Conservation (phyloP, 2,329 filamentous ascomycete genomes). For the Hymenoscyphus repandus region DNA sequence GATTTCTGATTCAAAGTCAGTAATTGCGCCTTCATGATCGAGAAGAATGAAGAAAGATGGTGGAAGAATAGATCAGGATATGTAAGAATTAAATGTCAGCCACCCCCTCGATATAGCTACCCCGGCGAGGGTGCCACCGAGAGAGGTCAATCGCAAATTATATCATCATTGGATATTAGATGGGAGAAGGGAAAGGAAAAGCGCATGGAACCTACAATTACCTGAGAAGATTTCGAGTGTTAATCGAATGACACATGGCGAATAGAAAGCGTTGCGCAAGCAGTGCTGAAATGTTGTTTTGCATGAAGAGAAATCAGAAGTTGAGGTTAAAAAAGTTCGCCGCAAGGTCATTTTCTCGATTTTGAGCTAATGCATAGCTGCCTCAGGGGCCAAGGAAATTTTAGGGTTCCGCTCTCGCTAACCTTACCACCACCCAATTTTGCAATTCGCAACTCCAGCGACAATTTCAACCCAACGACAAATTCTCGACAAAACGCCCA, state of each 20-base stretch:
- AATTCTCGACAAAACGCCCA: slow-evolving; percentile 28
- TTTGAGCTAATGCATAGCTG: slow-evolving; percentile 15
- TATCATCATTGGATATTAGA: slow-evolving; percentile 65
- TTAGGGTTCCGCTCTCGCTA: slow-evolving; percentile 18
- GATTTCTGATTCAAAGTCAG: slow-evolving; percentile 16
- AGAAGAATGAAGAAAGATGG: neutral
- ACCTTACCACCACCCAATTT: slow-evolving; percentile 14
- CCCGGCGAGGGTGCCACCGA: slow-evolving; percentile 87
- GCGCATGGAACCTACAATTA: slow-evolving; percentile 7
- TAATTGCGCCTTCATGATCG: neutral
- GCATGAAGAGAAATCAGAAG: neutral
- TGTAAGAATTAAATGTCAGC: slow-evolving; percentile 97
- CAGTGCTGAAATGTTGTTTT: neutral
- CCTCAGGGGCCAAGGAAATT: slow-evolving; percentile 8
- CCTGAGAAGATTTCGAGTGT: neutral
- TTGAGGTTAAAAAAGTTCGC: neutral
- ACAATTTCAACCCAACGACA: slow-evolving; percentile 23
- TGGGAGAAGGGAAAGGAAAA: slow-evolving; percentile 12
- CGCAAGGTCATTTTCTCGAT: slow-evolving; percentile 5
- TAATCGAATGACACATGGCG: no score
- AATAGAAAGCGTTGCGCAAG: no score
- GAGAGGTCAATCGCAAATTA: slow-evolving; percentile 99
- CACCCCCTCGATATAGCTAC: slow-evolving; percentile 70
- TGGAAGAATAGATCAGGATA: slow-evolving; percentile 70
- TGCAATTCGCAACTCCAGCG: slow-evolving; percentile 12